Base-by-base conservation (phyloP, 1,284 basidiomycete genomes). In the Xanthoconium separans region DNA sequence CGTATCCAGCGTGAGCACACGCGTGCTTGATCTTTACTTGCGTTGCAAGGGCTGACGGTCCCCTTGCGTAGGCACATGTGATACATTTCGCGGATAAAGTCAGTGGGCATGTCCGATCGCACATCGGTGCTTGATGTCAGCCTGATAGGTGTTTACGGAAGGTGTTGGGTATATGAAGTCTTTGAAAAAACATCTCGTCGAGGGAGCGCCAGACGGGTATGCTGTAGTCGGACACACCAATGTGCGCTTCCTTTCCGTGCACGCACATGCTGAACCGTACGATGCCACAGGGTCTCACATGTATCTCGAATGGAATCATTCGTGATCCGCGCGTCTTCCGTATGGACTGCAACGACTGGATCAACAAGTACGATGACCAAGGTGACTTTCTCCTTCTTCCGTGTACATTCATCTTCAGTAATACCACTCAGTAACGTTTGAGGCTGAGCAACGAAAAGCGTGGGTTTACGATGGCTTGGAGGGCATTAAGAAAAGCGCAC, bases 381-480 rank as follows among this genome's bases (percentile, higher is more conserved):
- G n/a, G 47, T 46, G 9, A 2, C 40, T 6, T 6, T 27, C 15
- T 20, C 20, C 11, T 50, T 12, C 7, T 5, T 18, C 29, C 33
- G 22, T 8, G 22, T 51, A 34, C 22, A 18, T 29, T 42, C 31
- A 12, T 18, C 7, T 4, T 30, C 24, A 13, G n/a, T 6, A n/a
- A 15, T 33, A 5, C 22, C 20, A 22, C 12, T 13, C 41, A 47
- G 55, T 45, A 7, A 2, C 2, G 12, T 44, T 57, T 13, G 65
- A 67, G 52, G 39, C 30, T 16, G 29, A 51, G 15, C 57, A 41
- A 29, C 20, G 18, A 24, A 54, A 44, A 8, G 62, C 57, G 8
- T 66, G 63, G 65, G 7, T 34, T 4, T 44, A 54, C 2, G 56
- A 49, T 57, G 2, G 1, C 11, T 58, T 66, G 2, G 62, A 71